Evolutionary conservation across 352 stramenopile genomes (phyloP).

Genomic region (Phytophthora brassicae): DNA sequence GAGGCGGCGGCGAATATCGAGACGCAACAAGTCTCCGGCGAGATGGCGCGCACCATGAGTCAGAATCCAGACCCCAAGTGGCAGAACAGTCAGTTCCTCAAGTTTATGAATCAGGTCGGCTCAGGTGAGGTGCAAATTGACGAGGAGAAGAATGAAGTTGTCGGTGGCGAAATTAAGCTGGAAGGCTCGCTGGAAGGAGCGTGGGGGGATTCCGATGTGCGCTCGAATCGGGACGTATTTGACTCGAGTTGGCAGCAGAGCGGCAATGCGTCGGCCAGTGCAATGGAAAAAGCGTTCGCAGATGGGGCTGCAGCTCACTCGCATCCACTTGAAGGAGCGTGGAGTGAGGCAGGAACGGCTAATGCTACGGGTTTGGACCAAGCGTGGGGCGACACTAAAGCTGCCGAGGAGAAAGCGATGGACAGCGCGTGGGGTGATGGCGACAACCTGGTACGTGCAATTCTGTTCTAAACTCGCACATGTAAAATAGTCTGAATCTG

Average conservation of each 20-base stretch:
- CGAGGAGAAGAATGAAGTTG: slow-evolving; percentile 77
- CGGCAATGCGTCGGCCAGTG: slow-evolving; percentile 23
- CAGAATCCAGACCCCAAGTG: slow-evolving; percentile 80
- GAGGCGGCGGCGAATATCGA: slow-evolving; percentile 35
- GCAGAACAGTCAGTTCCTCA: slow-evolving; percentile 86
- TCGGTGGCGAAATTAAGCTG: slow-evolving; percentile 34
- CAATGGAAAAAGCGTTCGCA: slow-evolving; percentile 63
- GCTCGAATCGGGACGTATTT: slow-evolving; percentile 63
- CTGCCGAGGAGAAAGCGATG: slow-evolving; percentile 55
- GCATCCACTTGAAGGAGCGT: slow-evolving; percentile 37
- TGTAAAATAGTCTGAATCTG: neutral
- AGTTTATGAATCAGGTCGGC: slow-evolving; percentile 86
- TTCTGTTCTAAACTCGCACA: neutral
- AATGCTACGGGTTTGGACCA: slow-evolving; percentile 39
- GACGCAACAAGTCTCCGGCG: slow-evolving; percentile 54
- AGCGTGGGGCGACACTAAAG: slow-evolving; percentile 51
- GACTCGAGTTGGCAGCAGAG: slow-evolving; percentile 55
- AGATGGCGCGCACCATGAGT: slow-evolving; percentile 79
- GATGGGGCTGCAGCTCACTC: slow-evolving; percentile 27
- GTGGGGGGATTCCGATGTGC: slow-evolving; percentile 60
- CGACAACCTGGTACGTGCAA: slow-evolving; percentile 50
- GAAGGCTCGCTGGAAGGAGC: slow-evolving; percentile 66
- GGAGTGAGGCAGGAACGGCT: slow-evolving; percentile 33
- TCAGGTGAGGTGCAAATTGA: slow-evolving; percentile 73
- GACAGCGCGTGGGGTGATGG: slow-evolving; percentile 59